Evolutionary conservation across 1,139 yeast species (phyloP).

Genomic region (Candida glucosophila): DNA sequence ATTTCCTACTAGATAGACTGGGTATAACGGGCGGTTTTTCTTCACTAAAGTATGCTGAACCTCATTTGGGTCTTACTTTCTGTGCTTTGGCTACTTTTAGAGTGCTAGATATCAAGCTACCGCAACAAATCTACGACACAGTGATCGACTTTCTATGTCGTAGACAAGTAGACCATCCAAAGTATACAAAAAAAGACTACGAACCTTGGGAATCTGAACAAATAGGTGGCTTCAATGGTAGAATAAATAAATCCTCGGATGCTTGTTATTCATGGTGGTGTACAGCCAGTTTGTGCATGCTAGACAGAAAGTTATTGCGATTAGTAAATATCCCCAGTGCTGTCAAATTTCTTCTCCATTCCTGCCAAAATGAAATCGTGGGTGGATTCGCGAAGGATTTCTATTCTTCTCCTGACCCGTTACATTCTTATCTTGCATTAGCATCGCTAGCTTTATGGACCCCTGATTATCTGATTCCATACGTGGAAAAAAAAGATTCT

Average conservation of each 20-base stretch:
- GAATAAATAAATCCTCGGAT: constrained; percentile 78
- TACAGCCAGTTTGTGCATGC: constrained; percentile 46
- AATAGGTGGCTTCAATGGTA: constrained; percentile 80
- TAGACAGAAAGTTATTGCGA: constrained; percentile 15
- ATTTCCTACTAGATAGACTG: constrained; percentile 35
- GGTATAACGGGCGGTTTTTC: constrained; percentile 62
- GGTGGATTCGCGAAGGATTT: constrained; percentile 82
- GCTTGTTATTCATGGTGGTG: constrained; percentile 95
- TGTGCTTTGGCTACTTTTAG: constrained; percentile 69
- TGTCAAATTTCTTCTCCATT: constrained; percentile 38
- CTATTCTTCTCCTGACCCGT: constrained; percentile 59
- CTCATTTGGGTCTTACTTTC: constrained; percentile 84
- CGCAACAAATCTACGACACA: constrained; percentile 16
- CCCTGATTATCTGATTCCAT: constrained; percentile 4
- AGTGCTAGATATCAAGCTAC: constrained; percentile 25
- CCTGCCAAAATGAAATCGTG: constrained; percentile 53
- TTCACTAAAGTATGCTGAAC: constrained; percentile 38
- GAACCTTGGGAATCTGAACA: constrained; percentile 36
- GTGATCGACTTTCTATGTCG: constrained; percentile 54
- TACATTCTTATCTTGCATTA: constrained; percentile 56
- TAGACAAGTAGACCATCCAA: constrained; percentile 47
- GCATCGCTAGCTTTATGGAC: constrained; percentile 46
- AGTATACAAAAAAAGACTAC: constrained; percentile 15
- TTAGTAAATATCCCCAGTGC: constrained; percentile 33
- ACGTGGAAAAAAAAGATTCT: constrained; percentile 6